Base-by-base conservation (phyloP, 805 yeast genomes). In the Monosporozyma aquatica region DNA sequence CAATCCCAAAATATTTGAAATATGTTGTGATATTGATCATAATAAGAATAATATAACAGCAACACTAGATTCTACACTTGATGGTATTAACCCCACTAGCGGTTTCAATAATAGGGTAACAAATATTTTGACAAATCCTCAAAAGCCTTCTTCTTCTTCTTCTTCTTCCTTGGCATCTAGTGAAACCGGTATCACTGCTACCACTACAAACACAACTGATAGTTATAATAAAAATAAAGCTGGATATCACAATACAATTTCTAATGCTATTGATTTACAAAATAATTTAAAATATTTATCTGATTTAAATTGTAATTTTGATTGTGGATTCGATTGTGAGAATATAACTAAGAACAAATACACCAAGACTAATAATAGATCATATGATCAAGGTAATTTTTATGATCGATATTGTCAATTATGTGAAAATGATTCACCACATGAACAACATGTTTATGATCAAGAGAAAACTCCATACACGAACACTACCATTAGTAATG, bases 21-120 rank as follows among this genome's bases (percentile, higher is more conserved):
- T 68, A 1, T 67, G 72, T 43, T 69, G 72, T 53, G 70, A 67
- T 23, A 54, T 58, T 27, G 50, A 56, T 5, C 70, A 66, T 47
- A 25, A 13, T 13, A 29, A 34, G 14, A n/a, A n/a, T n/a, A n/a
- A n/a, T n/a, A n/a, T n/a, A n/a, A n/a, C n/a, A n/a, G n/a, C n/a
- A n/a, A 6, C 25, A 23, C 9, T 23, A 23, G 6, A 14, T 17
- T 4, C 30, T 14, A 22, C 23, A 3, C 17, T 11, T 11, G 18
- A 30, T 23, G 7, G 3, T 27, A 35, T 29, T 9, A 35, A 30
- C n/a, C n/a, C n/a, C n/a, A n/a, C n/a, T n/a, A n/a, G n/a, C n/a
- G n/a, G n/a, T n/a, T n/a, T n/a, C n/a, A n/a, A n/a, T n/a, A n/a
- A n/a, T n/a, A n/a, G n/a, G n/a, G n/a, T n/a, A n/a, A n/a, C n/a